Evolutionary conservation across 2,329 filamentous ascomycete species (phyloP).

Genomic region (Tolypocladium tropicale): DNA sequence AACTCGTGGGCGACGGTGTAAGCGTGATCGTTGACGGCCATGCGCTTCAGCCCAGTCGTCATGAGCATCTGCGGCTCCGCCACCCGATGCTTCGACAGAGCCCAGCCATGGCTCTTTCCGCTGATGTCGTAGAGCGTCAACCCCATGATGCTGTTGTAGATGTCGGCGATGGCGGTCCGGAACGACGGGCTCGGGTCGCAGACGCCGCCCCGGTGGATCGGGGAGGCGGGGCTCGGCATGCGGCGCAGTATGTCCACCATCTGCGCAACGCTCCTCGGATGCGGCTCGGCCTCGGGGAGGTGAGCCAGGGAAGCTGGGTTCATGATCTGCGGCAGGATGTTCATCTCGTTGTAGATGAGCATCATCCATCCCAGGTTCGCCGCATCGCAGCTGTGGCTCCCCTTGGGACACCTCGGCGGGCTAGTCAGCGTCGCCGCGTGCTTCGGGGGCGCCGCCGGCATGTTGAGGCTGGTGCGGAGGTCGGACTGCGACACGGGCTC

Average conservation of each 20-base stretch:
- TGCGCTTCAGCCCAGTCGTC: slow-evolving; percentile 16
- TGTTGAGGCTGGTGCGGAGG: slow-evolving; percentile 9
- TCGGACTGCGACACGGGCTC: slow-evolving; percentile 11
- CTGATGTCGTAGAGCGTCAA: slow-evolving; percentile 38
- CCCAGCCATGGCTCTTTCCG: slow-evolving; percentile 39
- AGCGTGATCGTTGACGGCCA: slow-evolving; percentile 19
- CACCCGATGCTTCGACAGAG: slow-evolving; percentile 28
- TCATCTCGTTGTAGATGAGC: slow-evolving; percentile 37
- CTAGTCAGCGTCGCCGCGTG: slow-evolving; percentile 20
- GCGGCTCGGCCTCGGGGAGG: slow-evolving; percentile 13
- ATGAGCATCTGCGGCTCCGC: slow-evolving; percentile 24
- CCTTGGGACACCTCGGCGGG: slow-evolving; percentile 36
- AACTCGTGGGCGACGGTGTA: slow-evolving; percentile 23
- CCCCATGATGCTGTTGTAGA: slow-evolving; percentile 39
- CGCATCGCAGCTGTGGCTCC: slow-evolving; percentile 40
- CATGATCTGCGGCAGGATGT: slow-evolving; percentile 30
- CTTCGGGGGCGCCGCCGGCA: slow-evolving; percentile 6
- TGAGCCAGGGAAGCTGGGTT: slow-evolving; percentile 16
- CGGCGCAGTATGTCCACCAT: slow-evolving; percentile 31
- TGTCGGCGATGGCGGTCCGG: slow-evolving; percentile 34
- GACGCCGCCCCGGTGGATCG: slow-evolving; percentile 28
- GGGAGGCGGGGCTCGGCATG: slow-evolving; percentile 32
- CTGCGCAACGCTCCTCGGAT: slow-evolving; percentile 31
- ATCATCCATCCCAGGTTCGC: slow-evolving; percentile 44
- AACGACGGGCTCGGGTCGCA: slow-evolving; percentile 41